phyloP scores from a whole-genome alignment of 106 monocot species.

The Vanilla planifolia region DNA sequence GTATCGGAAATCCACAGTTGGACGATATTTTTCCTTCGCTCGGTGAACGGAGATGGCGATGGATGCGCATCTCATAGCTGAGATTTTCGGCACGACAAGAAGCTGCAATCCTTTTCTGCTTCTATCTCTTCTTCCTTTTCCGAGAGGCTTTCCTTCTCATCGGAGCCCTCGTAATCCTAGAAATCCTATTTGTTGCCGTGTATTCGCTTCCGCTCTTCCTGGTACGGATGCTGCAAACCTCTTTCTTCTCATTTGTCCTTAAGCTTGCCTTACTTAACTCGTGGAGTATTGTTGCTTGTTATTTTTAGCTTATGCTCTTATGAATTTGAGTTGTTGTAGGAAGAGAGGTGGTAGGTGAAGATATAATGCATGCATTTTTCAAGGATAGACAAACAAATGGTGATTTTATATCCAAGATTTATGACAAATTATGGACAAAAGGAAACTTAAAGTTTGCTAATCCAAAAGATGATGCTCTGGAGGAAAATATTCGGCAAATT shows the following conservation, averaged over 20 bases:
- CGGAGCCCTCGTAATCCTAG: neutral
- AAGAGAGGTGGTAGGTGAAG: constrained; percentile 42
- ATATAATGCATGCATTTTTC: constrained; percentile 46
- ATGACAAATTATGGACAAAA: constrained; percentile 54
- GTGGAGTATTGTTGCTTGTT: neutral
- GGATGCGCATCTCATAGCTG: neutral
- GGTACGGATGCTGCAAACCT: neutral
- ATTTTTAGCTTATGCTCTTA: neutral
- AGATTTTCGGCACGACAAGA: neutral
- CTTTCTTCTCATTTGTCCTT: neutral
- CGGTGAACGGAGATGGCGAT: neutral
- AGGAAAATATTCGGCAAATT: constrained; percentile 17
- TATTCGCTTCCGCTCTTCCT: neutral
- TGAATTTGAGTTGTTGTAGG: no score
- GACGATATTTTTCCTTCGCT: neutral
- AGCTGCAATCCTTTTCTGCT: neutral
- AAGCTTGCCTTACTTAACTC: neutral
- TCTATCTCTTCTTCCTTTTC: neutral
- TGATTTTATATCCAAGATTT: constrained; percentile 66
- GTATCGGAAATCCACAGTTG: no score
- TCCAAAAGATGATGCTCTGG: constrained; percentile 15
- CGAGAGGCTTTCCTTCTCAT: neutral
- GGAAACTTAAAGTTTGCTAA: constrained; percentile 18
- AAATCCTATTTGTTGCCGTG: neutral
- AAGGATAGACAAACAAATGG: constrained; percentile 65